Percentiles rank a stretch among this genome's conserved stretches.
Conservation (phyloP, 148 eudicot genomes). For the Rhododendron molle region DNA sequence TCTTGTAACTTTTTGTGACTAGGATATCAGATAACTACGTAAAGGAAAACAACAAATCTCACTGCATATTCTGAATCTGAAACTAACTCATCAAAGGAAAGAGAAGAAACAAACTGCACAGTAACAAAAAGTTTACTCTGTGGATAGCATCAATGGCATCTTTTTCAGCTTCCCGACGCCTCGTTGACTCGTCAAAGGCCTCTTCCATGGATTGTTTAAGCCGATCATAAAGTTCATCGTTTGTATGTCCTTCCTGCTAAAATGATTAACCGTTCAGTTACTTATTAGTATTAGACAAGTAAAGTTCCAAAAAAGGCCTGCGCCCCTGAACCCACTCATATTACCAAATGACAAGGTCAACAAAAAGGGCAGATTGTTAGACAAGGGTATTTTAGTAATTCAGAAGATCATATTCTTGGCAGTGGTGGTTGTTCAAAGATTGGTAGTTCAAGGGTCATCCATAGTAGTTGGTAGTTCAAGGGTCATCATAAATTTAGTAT, state of each 20-base stretch:
- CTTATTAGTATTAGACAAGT: background rate
- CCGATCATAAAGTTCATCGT: conserved; percentile 54
- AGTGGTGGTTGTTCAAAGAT: too few species aligned
- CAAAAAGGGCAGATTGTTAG: too few species aligned
- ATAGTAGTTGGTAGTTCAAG: too few species aligned
- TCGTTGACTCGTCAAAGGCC: conserved; percentile 72
- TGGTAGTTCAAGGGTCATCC: too few species aligned
- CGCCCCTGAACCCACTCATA: background rate
- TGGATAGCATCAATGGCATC: conserved; percentile 51
- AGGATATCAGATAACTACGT: background rate
- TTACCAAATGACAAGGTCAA: background rate
- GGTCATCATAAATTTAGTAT: too few species aligned
- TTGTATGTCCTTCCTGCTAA: conserved; percentile 45
- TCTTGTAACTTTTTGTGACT: too few species aligned
- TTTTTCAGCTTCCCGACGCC: conserved; percentile 71
- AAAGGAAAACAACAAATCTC: too few species aligned
- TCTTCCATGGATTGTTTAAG: conserved; percentile 63
- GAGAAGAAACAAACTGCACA: background rate
- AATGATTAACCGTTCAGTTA: background rate
- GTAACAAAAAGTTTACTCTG: conserved; percentile 39
- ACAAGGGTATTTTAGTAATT: too few species aligned
- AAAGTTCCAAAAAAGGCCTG: background rate
- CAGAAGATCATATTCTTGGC: too few species aligned
- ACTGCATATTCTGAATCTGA: background rate
- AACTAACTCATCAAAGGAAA: background rate